Evolutionary conservation across 2,329 filamentous ascomycete genomes (phyloP).

Genomic region (Colletotrichum endophyticum): DNA sequence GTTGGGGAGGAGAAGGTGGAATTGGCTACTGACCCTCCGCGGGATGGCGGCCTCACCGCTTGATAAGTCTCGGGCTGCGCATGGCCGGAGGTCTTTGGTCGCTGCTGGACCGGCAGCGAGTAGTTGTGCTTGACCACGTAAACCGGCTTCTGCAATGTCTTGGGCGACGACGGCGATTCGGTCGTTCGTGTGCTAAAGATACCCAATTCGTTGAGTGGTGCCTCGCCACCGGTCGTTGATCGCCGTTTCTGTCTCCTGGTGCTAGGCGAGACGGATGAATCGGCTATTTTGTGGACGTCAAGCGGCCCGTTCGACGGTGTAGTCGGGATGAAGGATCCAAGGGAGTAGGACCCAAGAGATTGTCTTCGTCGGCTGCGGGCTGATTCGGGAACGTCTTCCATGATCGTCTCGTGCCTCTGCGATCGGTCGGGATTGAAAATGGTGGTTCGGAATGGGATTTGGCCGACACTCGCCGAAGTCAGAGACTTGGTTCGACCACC

Average conservation of each 20-base stretch:
- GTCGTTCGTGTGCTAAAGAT: conserved; percentile 5
- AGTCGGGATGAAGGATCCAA: conserved; percentile 18
- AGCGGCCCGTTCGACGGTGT: background rate
- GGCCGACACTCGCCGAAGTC: conserved; percentile 18
- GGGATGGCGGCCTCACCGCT: conserved; percentile 17
- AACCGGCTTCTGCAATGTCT: conserved; percentile 25
- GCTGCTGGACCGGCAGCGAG: conserved; percentile 16
- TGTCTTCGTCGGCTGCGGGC: conserved; percentile 6
- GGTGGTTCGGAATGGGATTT: conserved; percentile 16
- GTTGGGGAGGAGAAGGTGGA: conserved; percentile 18
- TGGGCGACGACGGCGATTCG: conserved; percentile 5
- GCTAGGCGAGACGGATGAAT: background rate
- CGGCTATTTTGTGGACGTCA: background rate
- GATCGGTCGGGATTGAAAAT: conserved; percentile 5
- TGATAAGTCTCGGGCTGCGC: background rate
- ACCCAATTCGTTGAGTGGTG: background rate
- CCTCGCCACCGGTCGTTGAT: background rate
- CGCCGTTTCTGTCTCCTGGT: background rate
- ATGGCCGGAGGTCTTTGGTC: conserved; percentile 6
- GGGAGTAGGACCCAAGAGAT: conserved; percentile 19
- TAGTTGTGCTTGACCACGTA: conserved; percentile 24
- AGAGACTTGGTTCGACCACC: conserved; percentile 21
- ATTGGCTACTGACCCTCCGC: conserved; percentile 21
- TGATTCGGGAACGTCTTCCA: conserved; percentile 1
- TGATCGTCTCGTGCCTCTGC: background rate